phyloP scores from a whole-genome alignment of 2,329 filamentous ascomycete genomes.

The Alternaria sp. region DNA sequence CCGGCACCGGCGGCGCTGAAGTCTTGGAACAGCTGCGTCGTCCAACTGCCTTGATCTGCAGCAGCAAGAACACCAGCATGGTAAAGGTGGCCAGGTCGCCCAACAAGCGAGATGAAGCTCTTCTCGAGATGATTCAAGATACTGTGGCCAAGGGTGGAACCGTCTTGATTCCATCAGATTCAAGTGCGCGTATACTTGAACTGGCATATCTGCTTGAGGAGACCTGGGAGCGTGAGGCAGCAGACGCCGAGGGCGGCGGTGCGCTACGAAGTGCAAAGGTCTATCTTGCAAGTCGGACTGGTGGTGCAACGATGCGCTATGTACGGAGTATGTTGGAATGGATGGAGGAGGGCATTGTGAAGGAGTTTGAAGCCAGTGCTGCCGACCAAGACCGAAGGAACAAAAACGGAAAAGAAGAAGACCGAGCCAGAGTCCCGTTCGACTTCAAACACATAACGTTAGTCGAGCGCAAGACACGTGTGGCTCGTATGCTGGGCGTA shows the following conservation, averaged over 20 bases:
- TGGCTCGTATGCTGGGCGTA: constrained; percentile 72
- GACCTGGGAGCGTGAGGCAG: constrained; percentile 70
- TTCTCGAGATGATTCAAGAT: constrained; percentile 82
- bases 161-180: constrained; percentile 92
- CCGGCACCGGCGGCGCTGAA: constrained; percentile 81
- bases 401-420: constrained; percentile 53
- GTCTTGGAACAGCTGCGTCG: constrained; percentile 94
- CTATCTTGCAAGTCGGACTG: constrained; percentile 86
- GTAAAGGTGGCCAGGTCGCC: constrained; percentile 75
- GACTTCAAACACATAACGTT: constrained; percentile 88
- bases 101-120: constrained; percentile 82
- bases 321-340: constrained; percentile 97
- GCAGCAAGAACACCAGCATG: constrained; percentile 80
- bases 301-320: constrained; percentile 87
- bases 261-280: constrained; percentile 65
- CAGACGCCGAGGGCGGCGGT: constrained; percentile 48
- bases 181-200: constrained; percentile 92
- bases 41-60: constrained; percentile 93
- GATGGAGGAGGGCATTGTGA: constrained; percentile 97
- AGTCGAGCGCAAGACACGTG: constrained; percentile 81
- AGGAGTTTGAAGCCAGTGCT: constrained; percentile 78
- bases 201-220: constrained; percentile 92
- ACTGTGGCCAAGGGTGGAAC: constrained; percentile 86
- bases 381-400: constrained; percentile 45
- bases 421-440: constrained; percentile 75